A percentile compares a stretch with the other conserved stretches of the same genome.
phyloP scores from a whole-genome alignment of 345 rosid species.

The Diplotaxis tenuifolia region DNA sequence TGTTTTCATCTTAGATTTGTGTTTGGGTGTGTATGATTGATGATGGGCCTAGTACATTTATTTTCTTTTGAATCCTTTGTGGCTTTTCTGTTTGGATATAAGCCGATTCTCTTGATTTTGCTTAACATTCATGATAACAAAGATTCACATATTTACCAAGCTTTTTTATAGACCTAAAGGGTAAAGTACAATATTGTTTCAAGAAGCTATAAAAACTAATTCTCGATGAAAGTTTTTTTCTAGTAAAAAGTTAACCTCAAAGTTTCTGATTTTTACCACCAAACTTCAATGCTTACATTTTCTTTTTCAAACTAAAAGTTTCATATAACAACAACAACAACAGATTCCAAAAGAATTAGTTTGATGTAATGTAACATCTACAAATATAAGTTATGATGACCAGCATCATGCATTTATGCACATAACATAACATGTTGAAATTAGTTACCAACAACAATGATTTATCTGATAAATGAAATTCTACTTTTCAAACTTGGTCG shows the following conservation, averaged over 20 bases:
- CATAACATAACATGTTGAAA: slow-evolving; percentile 18
- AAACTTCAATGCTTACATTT: not conserved
- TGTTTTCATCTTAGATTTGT: not conserved
- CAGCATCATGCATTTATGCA: slow-evolving; percentile 8
- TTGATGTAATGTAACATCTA: too few relatives aligned
- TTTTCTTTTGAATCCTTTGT: not conserved
- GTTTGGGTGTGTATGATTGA: not conserved
- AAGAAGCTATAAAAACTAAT: not conserved
- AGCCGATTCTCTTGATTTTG: not conserved
- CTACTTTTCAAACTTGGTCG: slow-evolving; percentile 30
- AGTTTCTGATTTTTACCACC: not conserved
- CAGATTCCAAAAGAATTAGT: not conserved
- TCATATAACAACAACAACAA: not conserved
- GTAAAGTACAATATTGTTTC: not conserved
- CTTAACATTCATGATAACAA: not conserved
- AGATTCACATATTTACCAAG: not conserved
- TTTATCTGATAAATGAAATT: not conserved
- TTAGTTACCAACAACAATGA: slow-evolving; percentile 11
- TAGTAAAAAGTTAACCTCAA: not conserved
- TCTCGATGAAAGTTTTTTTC: not conserved
- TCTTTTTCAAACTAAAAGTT: not conserved
- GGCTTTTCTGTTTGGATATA: not conserved
- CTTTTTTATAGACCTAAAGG: not conserved
- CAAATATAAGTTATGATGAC: not conserved
- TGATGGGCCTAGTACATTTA: not conserved